Evolutionary conservation across 345 rosid species (phyloP), one percentile per base, ranked within the genome.

Genomic region (Eucalyptus urophylla): DNA sequence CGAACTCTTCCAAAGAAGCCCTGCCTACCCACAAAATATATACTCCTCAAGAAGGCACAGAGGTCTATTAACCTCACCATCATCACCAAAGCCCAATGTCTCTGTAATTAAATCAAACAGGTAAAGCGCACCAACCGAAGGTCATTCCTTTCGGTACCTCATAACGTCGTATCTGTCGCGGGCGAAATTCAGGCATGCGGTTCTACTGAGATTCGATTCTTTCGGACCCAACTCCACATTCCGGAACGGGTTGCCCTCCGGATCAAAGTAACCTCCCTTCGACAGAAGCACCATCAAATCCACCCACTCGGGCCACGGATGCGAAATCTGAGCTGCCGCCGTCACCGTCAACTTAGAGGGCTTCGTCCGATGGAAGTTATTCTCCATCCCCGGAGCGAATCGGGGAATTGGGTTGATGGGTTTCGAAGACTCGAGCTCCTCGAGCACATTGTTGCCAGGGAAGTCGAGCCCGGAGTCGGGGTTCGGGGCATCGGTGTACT

Each of bases 291-390:
- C 95, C 95, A 96, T 95, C 89, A 97, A 91, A 87, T 91, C 92
- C 86, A 94, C 91, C 99, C 98, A 97, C 87, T 97, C 97, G 31
- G 95, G 97, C 98, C 97, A 97, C 21, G 96, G 95, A 89, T 95
- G 97, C 16, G 96, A 92, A 90, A 94, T 92, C 90, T 88, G 91
- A 49, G 91, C 89, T n/a, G 40, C 53, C 24, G 43, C 33, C 24
- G 76, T 45, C 49, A 11, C 49, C 13, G 49, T 47, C 13, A 14
- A 69, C 43, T 31, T 15, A 69, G 43, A 69, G 80, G 80, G 80
- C 80, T 69, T 7, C 19, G 12, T 69, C 43, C 4, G 43, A 69
- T 69, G 43, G 80, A 69, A 31, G 37, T 33, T 33, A 69, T 69
- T 16, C 43, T 69, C 43, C 80, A 69, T 69, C 43, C 80, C 43